These are phyloP conservation scores for Ophiosphaerella korrae DNA, from an alignment of 2,329 filamentous ascomycete genomes.

Conservation along the genomic window DNA sequence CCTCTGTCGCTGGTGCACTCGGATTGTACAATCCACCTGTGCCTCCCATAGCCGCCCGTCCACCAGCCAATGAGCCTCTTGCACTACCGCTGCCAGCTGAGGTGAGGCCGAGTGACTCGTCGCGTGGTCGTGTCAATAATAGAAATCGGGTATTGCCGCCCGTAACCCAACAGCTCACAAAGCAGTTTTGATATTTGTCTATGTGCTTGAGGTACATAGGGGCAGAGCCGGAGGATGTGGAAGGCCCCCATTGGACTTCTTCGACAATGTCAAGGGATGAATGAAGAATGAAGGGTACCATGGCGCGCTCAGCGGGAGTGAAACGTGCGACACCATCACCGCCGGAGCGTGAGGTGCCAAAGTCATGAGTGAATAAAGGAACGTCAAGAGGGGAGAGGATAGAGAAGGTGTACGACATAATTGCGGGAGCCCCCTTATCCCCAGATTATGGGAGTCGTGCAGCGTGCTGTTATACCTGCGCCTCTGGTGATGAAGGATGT, in stretches of 20 bases:
- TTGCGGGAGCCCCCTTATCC: background rate
- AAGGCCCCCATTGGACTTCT: slow-evolving; percentile 84
- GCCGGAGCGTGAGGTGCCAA: slow-evolving; percentile 94
- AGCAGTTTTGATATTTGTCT: slow-evolving; percentile 95
- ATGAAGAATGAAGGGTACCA: slow-evolving; percentile 98
- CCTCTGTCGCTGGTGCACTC: slow-evolving; percentile 86
- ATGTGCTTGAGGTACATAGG: slow-evolving; percentile 91
- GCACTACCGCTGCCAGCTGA: slow-evolving; percentile 23
- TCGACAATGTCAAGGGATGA: slow-evolving; percentile 93
- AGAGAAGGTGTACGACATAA: slow-evolving; percentile 98
- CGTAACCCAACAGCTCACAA: slow-evolving; percentile 93
- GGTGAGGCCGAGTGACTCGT: slow-evolving; percentile 40
- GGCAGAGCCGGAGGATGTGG: slow-evolving; percentile 32
- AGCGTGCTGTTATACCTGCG: background rate
- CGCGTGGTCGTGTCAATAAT: slow-evolving; percentile 80
- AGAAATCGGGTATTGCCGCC: slow-evolving; percentile 92
- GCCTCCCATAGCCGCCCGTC: slow-evolving; percentile 30
- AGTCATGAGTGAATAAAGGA: slow-evolving; percentile 94
- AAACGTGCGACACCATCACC: slow-evolving; percentile 92
- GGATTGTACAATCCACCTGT: slow-evolving; percentile 69
- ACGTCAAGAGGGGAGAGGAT: slow-evolving; percentile 96
- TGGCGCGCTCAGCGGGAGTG: slow-evolving; percentile 82
- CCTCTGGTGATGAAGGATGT: background rate
- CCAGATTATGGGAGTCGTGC: background rate
- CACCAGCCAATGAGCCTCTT: slow-evolving; percentile 40